phyloP scores from a whole-genome alignment of 176 grass and related monocot species.

The Canna indica region DNA sequence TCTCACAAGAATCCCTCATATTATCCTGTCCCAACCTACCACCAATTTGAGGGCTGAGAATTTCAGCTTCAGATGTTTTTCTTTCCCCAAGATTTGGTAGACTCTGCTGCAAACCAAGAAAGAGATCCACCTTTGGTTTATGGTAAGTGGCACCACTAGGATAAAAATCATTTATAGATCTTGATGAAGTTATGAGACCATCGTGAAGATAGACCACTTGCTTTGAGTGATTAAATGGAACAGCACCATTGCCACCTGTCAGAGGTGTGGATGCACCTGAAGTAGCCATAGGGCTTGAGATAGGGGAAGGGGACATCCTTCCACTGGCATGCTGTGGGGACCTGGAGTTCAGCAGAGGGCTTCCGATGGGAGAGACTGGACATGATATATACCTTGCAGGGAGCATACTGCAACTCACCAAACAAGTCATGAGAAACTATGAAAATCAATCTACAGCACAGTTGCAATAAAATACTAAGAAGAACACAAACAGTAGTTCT shows the following conservation, averaged over 20 bases:
- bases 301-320: constrained; percentile 80
- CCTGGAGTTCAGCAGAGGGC: constrained; percentile 71
- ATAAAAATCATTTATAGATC: constrained; percentile 7
- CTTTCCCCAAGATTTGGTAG: constrained; percentile 40
- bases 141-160: neutral
- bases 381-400: constrained; percentile 77
- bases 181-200: constrained; percentile 25
- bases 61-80: constrained; percentile 48
- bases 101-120: constrained; percentile 37
- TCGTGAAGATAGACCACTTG: constrained; percentile 53
- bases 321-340: constrained; percentile 63
- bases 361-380: constrained; percentile 87
- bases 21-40: constrained; percentile 49
- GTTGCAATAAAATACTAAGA: no score
- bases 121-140: constrained; percentile 25
- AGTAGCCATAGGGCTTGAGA: constrained; percentile 85
- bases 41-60: constrained; percentile 55
- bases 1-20: constrained; percentile 47
- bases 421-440: neutral
- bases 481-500: no score
- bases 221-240: constrained; percentile 55
- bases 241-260: constrained; percentile 60
- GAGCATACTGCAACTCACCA: constrained; percentile 47
- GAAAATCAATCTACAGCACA: neutral
- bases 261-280: constrained; percentile 84